phyloP scores from a whole-genome alignment of 805 yeast genomes.

The Myxozyma geophila region DNA sequence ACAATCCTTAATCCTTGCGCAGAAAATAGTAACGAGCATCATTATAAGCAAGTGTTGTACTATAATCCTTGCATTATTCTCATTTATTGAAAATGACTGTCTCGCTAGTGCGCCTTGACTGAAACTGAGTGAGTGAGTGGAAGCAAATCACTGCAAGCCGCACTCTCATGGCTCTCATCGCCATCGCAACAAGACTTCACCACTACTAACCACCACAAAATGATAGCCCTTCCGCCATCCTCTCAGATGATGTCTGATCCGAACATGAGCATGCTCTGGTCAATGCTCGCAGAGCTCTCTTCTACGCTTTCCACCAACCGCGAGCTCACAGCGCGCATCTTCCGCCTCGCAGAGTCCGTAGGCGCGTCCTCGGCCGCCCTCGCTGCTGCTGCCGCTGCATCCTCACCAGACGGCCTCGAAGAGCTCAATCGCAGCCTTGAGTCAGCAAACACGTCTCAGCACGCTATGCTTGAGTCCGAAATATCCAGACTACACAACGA shows the following conservation, averaged over 20 bases:
- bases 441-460: neutral
- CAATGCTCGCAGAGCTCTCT: conserved; percentile 31
- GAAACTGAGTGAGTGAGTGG: too few relatives aligned
- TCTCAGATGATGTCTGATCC: conserved; percentile 28
- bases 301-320: conserved; percentile 28
- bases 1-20: too few relatives aligned
- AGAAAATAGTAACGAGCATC: too few relatives aligned
- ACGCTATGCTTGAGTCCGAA: conserved; percentile 15
- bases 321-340: conserved; percentile 32
- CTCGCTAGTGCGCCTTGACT: too few relatives aligned
- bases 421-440: conserved; percentile 7
- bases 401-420: conserved; percentile 17
- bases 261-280: conserved; percentile 34
- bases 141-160: too few relatives aligned
- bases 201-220: neutral
- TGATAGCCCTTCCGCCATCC: conserved; percentile 15
- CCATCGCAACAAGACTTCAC: neutral
- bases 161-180: neutral
- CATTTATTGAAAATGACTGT: too few relatives aligned
- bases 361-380: conserved; percentile 25
- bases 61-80: too few relatives aligned
- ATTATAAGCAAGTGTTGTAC: too few relatives aligned
- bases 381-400: conserved; percentile 17
- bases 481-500: conserved; percentile 23
- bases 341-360: conserved; percentile 33